Evolutionary conservation across 2,329 filamentous ascomycete genomes (phyloP), one percentile per base, ranked within the genome.

Genomic region (Fusarium fracticaudum): DNA sequence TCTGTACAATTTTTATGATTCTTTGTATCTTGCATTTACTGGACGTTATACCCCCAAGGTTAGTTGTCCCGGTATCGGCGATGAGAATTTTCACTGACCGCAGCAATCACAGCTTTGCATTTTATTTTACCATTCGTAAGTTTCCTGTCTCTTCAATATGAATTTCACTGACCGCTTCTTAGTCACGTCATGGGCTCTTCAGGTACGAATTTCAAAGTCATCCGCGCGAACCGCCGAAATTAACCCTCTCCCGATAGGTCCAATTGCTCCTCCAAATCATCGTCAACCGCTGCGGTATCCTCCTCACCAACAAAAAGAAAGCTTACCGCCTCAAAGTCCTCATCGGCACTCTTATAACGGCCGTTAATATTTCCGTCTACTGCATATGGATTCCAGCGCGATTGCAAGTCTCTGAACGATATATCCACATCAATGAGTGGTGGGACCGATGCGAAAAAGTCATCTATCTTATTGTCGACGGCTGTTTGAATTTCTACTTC

Each of bases 1-100:
- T 84, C 8, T 86, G 83, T 17, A 77, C 85, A 17, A 70, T 80
- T 14, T 87, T 87, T 44, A 82, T 80, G 11, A 67, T 85, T 31
- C 80, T 86, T 35, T 80, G 77, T 37, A 75, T 74, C 10, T 35
- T 80, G 66, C 73, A 79, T 66, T 59, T 80, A 22, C 50, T 76
- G 20, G 64, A 58, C 22, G 44, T 70, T 44, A 78, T 80, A 57
- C 76, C 77, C 29, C 76, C 78, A 7, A 78, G 77, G 77, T 79
- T 8, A 59, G 76, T 55, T 33, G 15, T 15, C 22, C 8, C 14
- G 11, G 9, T 45, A 11, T 7, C 40, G 1, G 6, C 14, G 20
- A 10, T 8, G 20, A 6, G 2, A 14, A 3, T 5, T 13, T 55
- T 13, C 4, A 48, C 73, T 78, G 22, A 78, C n/a, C 3, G 2